Evolutionary conservation across 371 early-diverging fungal species (phyloP), one percentile per base, ranked within the genome.

Genomic region (Syncephalastrum racemosum): DNA sequence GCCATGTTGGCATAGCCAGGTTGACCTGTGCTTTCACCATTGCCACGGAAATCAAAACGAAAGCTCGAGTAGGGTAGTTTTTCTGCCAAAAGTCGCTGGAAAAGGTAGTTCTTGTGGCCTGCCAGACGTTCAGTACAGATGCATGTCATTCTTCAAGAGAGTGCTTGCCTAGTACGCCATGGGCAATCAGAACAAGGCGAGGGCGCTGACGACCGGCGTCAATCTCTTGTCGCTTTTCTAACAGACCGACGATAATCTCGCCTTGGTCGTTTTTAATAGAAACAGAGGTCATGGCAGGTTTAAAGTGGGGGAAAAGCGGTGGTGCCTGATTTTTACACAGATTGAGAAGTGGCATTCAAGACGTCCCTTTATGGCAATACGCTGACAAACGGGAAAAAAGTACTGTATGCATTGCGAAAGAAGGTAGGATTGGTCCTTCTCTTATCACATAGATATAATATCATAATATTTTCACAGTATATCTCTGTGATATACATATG

Each of bases 21-120:
- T 24, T 67, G 43, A 13, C 85, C 85, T 15, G 70, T 68, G 54
- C 82, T 81, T 14, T 85, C 83, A 20, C 83, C 83, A 54, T 82
- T 82, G 10, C 85, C 85, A 20, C 85, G 64, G 57, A 81, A 81
- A 57, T 85, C 85, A 56, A 82, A 80, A 12, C 85, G 80, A 55
- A 81, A 82, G 23, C 73, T 80, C 39, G 82, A 73, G 54, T 74
- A 76, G 1, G 83, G 81, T 7, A 85, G 59, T 43, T 61, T 53
- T 52, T 80, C 62, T 22, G 83, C 79, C 22, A 85, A 57, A n/a
- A 59, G 49, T n/a, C 74, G 68, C 54, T 85, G 85, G 52, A 75
- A 85, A n/a, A 85, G 59, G 56, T 82, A 81, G 52, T 85, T 80
- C 58, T 85, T 85, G 60, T 85, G 85, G 6, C 85, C 85, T 80